These are phyloP conservation scores for Pythium guiyangense DNA, from an alignment of 352 stramenopile species.

Conservation along the genomic window DNA sequence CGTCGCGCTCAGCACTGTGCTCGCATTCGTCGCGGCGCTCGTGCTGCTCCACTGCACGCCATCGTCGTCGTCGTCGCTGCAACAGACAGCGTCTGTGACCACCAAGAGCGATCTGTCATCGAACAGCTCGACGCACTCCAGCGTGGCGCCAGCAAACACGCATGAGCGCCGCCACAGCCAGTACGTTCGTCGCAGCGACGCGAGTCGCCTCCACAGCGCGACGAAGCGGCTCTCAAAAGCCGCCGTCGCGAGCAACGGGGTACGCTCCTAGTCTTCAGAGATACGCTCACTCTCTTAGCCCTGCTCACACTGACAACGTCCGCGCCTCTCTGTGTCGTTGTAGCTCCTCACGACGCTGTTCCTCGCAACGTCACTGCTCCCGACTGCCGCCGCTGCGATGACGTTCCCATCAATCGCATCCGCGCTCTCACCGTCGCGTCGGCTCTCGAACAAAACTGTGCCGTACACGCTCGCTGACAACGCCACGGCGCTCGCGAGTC, in stretches of 20 bases:
- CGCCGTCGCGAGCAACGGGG: not conserved
- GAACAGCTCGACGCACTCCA: not conserved
- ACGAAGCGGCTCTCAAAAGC: slow-evolving; percentile 4
- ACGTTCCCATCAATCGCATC: not conserved
- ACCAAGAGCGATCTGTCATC: too few species aligned
- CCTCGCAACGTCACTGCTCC: slow-evolving; percentile 34
- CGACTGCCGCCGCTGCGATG: slow-evolving; percentile 6
- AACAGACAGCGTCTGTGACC: not conserved
- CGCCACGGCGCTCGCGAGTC: slow-evolving; percentile 24
- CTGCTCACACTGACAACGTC: not conserved
- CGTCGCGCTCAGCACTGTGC: slow-evolving; percentile 25
- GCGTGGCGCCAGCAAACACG: not conserved
- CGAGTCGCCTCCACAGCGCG: not conserved
- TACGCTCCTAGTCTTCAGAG: not conserved
- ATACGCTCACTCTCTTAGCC: not conserved
- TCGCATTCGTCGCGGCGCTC: slow-evolving; percentile 16
- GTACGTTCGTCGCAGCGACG: not conserved
- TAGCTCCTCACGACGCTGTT: slow-evolving; percentile 35
- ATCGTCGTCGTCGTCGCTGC: slow-evolving; percentile 3
- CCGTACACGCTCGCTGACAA: slow-evolving; percentile 34
- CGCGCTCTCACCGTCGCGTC: not conserved
- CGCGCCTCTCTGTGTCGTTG: too few species aligned
- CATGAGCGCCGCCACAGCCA: too few species aligned
- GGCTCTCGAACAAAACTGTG: slow-evolving; percentile 15
- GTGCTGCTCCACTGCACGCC: slow-evolving; percentile 20